Evolutionary conservation across 306 rosid species (phyloP), one percentile per base, ranked within the genome.

Genomic region (Pueraria montana): DNA sequence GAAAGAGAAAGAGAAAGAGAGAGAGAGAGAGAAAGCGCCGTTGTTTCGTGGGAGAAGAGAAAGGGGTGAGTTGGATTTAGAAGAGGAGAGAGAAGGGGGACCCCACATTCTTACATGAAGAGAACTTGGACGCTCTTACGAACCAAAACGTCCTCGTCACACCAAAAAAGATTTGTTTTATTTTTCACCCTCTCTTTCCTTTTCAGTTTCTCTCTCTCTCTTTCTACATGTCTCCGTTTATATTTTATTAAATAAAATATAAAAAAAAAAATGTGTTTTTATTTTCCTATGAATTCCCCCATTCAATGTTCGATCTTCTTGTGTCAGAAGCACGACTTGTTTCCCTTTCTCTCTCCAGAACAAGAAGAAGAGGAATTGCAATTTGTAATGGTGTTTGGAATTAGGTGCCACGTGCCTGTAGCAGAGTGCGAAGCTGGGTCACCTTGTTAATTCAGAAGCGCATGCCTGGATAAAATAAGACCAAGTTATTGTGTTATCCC

Each of bases 111-210:
- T 72, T 86, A 96, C 95, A 92, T 96, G 97, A 92, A 88, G 97
- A 77, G 99, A 96, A 96, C 99, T 92, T 96, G 64, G 99, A 96
- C 99, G 89, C 97, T 62, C 89, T 92, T 86, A 70, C 20, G 87
- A 89, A 82, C 74, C 67, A 75, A 66, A 86, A 88, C 87, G 93
- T 93, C 97, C 80, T 45, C 82, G 87, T 92, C 97, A 89, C 85
- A 27, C 87, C 72, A 88, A 45, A 86, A 80, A 74, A 52, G 38
- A 82, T 90, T 94, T 86, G 81, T 84, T 88, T 87, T 82, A 67
- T 79, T 85, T 80, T 23, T 75, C 50, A 6, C 24, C 20, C 40
- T n/a, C 72, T 46, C 71, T 75, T 70, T 62, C 80, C 17, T 14
- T 81, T 82, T 78, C 80, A 5, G 78, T 74, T 70, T 79, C 82